These are phyloP conservation scores for Scenedesmus sp. DNA, from an alignment of 163 green algal genomes.

Conservation along the genomic window DNA sequence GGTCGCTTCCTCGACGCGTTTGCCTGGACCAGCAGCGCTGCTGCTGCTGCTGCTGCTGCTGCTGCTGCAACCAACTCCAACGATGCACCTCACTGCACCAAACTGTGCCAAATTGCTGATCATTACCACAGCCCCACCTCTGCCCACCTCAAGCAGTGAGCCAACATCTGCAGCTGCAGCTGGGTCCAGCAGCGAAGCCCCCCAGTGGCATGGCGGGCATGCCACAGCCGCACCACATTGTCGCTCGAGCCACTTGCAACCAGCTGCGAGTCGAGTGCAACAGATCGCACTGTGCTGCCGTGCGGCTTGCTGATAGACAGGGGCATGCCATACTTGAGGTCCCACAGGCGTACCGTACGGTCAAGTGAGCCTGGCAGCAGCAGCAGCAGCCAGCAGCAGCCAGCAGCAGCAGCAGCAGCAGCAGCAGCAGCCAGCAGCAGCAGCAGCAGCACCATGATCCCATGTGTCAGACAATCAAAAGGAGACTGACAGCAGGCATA, in stretches of 20 bases:
- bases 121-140: background rate
- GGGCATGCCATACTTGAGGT: conserved; percentile 70
- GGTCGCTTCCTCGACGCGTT: too few species aligned
- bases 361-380: conserved; percentile 71
- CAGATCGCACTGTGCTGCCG: conserved; percentile 46
- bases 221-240: conserved; percentile 50
- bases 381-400: too few species aligned
- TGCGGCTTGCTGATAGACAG: conserved; percentile 63
- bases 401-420: background rate
- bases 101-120: background rate
- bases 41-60: too few species aligned
- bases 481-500: background rate
- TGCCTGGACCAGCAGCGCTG: too few species aligned
- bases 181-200: conserved; percentile 21
- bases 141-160: background rate
- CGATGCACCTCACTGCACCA: background rate
- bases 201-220: background rate
- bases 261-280: conserved; percentile 40
- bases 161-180: background rate
- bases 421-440: background rate
- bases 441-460: too few species aligned
- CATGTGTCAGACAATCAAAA: too few species aligned
- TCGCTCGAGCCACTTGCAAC: conserved; percentile 43
- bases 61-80: too few species aligned
- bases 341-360: conserved; percentile 76